phyloP scores from a whole-genome alignment of 1,139 yeast species.

The Blastobotrys persicus region DNA sequence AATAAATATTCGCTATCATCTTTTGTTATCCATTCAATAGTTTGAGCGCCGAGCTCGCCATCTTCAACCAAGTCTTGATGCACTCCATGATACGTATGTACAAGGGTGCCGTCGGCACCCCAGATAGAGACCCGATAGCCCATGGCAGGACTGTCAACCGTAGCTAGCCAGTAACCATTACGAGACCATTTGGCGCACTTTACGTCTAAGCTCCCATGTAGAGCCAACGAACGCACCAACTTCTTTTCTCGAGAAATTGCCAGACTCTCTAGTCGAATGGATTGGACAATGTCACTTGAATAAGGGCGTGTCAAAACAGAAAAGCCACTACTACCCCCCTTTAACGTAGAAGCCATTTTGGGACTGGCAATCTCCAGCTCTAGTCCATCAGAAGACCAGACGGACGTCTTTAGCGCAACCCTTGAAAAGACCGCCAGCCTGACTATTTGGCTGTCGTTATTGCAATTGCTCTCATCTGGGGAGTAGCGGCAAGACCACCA shows the following conservation, averaged over 20 bases:
- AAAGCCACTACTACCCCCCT: conserved; percentile 12
- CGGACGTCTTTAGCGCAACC: conserved; percentile 17
- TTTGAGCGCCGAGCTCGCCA: conserved; percentile 21
- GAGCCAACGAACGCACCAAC: conserved; percentile 12
- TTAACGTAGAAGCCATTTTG: conserved; percentile 18
- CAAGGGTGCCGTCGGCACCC: conserved; percentile 23
- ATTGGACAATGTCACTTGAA: conserved; percentile 21
- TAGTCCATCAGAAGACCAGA: conserved; percentile 28
- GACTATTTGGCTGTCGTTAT: conserved; percentile 16
- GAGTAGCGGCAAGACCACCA: conserved; percentile 24
- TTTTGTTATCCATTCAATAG: conserved; percentile 21
- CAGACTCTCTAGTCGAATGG: conserved; percentile 7
- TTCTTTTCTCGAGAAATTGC: conserved; percentile 4
- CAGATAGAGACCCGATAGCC: conserved; percentile 29
- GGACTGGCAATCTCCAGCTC: conserved; percentile 24
- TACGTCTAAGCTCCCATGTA: conserved; percentile 25
- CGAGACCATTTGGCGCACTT: conserved; percentile 27
- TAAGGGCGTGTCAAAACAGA: conserved; percentile 22
- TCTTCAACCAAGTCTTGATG: conserved; percentile 8
- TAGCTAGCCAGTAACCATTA: conserved; percentile 28
- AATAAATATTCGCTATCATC: conserved; percentile 21
- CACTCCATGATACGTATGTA: conserved; percentile 22
- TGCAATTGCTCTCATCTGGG: conserved; percentile 9
- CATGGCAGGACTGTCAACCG: conserved; percentile 27
- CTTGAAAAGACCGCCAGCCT: conserved; percentile 23